Evolutionary conservation across 257 asterid species (phyloP).

Genomic region (Scutellaria baicalensis): DNA sequence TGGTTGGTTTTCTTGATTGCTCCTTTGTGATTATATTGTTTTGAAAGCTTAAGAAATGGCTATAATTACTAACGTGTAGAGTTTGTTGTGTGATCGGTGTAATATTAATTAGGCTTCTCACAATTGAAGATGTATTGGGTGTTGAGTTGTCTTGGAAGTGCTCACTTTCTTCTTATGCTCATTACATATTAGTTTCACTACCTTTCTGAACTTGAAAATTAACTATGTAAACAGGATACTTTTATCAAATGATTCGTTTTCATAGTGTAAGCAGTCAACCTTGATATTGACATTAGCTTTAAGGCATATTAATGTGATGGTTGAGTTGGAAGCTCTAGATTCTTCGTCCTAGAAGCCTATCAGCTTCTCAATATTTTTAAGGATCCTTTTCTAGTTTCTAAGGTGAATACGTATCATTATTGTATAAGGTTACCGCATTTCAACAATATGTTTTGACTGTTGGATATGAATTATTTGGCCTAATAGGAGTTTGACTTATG

Average conservation of each 20-base stretch:
- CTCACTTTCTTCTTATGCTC: not conserved
- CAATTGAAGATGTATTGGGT: too few relatives aligned
- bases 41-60: not conserved
- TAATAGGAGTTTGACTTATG: not conserved
- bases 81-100: not conserved
- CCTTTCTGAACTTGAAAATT: not conserved
- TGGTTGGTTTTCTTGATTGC: constrained; percentile 40
- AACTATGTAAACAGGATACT: not conserved
- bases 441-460: not conserved
- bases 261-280: not conserved
- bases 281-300: not conserved
- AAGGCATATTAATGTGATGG: not conserved
- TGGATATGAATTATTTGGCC: not conserved
- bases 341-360: constrained; percentile 2
- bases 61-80: not conserved
- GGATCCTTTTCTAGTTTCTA: not conserved
- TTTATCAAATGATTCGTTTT: not conserved
- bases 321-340: not conserved
- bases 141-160: not conserved
- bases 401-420: not conserved
- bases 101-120: not conserved
- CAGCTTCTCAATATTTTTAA: not conserved
- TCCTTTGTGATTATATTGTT: not conserved
- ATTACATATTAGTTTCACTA: not conserved
- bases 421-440: not conserved